A percentile compares a stretch with the other conserved stretches of the same genome.
Evolutionary conservation across 2,329 filamentous ascomycete species (phyloP).

Genomic region (Cucurbitaria berberidis): DNA sequence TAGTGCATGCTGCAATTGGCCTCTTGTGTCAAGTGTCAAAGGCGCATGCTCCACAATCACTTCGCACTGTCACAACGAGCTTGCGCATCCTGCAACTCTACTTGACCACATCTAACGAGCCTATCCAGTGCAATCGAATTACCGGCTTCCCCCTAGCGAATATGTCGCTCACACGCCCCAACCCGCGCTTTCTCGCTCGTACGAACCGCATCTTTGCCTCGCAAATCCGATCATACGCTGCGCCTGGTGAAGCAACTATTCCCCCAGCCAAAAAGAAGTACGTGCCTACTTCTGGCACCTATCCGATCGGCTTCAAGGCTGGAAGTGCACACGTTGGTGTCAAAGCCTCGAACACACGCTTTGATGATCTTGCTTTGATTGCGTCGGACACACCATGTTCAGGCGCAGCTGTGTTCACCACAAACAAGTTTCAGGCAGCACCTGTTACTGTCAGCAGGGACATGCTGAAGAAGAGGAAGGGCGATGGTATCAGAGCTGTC

Average conservation of each 20-base stretch:
- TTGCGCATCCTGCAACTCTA: neutral
- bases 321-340: constrained; percentile 91
- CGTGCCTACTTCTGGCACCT: constrained; percentile 81
- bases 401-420: constrained; percentile 92
- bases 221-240: constrained; percentile 63
- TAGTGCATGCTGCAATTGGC: neutral
- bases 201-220: constrained; percentile 31
- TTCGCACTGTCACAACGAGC: neutral
- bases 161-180: constrained; percentile 43
- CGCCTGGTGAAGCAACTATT: constrained; percentile 64
- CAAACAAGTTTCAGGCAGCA: constrained; percentile 97
- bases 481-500: constrained; percentile 76
- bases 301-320: constrained; percentile 87
- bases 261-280: constrained; percentile 88
- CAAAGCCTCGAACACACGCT: constrained; percentile 88
- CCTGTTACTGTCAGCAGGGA: constrained; percentile 85
- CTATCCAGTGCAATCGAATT: constrained; percentile 2
- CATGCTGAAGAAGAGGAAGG: constrained; percentile 69
- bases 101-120: constrained; percentile 4
- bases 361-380: constrained; percentile 88
- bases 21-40: neutral
- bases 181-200: constrained; percentile 34
- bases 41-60: neutral
- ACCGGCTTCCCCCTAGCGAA: neutral
- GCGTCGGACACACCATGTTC: constrained; percentile 85